Conservation (phyloP, 768 basidiomycete species). For the Tephrocybe rancida region DNA sequence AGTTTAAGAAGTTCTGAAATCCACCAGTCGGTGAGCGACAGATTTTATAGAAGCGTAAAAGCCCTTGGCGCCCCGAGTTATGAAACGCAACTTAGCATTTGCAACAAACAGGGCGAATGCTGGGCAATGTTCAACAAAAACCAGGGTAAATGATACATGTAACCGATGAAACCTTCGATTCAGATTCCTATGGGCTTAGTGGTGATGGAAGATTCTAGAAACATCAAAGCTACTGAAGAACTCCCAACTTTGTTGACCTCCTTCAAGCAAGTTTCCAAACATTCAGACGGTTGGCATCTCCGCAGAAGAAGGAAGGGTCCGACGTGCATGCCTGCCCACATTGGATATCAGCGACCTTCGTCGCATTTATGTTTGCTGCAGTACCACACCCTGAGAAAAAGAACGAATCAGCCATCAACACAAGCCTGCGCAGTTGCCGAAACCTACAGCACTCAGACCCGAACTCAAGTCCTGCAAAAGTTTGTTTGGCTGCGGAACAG, state of each 20-base stretch:
- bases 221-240: neutral
- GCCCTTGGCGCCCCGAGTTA: no score
- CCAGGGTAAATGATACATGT: no score
- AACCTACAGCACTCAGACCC: slow-evolving; percentile 8
- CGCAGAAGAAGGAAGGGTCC: slow-evolving; percentile 12
- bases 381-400: slow-evolving; percentile 8
- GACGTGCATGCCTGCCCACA: slow-evolving; percentile 7
- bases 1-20: no score
- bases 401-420: neutral
- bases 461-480: slow-evolving; percentile 6
- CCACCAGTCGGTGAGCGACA: no score
- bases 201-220: neutral
- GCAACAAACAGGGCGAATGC: no score
- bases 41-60: no score
- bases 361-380: neutral
- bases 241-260: neutral
- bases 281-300: slow-evolving; percentile 9
- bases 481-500: neutral
- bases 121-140: no score
- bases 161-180: no score
- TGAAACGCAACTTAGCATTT: no score
- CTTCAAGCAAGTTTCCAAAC: neutral
- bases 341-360: slow-evolving; percentile 3
- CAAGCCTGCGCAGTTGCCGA: neutral
- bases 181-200: no score